A percentile compares a stretch with the other conserved stretches of the same genome.
Conservation (phyloP, 148 eudicot species). For the Arbutus unedo region DNA sequence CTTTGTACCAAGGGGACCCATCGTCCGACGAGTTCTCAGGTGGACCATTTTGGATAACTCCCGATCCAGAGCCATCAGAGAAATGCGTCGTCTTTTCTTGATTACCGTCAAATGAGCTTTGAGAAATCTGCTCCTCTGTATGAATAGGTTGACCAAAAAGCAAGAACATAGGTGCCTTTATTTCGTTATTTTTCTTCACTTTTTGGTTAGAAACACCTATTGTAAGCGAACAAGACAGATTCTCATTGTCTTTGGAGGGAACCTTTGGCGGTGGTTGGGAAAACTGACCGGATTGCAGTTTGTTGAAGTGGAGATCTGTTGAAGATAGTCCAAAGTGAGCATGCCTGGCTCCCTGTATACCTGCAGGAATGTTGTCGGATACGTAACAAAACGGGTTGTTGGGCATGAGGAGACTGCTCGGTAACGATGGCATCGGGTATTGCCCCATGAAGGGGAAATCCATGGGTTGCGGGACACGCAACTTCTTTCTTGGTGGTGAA, state of each 20-base stretch:
- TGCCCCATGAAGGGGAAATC: slow-evolving; percentile 43
- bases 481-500: slow-evolving; percentile 64
- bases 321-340: slow-evolving; percentile 39
- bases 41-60: slow-evolving; percentile 39
- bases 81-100: slow-evolving; percentile 29
- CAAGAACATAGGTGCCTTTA: slow-evolving; percentile 40
- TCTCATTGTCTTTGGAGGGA: slow-evolving; percentile 21
- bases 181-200: slow-evolving; percentile 24
- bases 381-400: slow-evolving; percentile 39
- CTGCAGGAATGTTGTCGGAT: slow-evolving; percentile 41
- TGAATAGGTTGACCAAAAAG: slow-evolving; percentile 85
- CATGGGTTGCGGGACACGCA: slow-evolving; percentile 47
- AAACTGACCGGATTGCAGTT: slow-evolving; percentile 36
- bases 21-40: slow-evolving; percentile 49
- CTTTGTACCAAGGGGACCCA: slow-evolving; percentile 31
- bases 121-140: slow-evolving; percentile 72
- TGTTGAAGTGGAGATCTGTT: slow-evolving; percentile 32
- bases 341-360: slow-evolving; percentile 94
- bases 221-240: slow-evolving; percentile 48
- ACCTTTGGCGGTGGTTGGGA: slow-evolving; percentile 27
- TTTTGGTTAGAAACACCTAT: slow-evolving; percentile 37
- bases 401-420: slow-evolving; percentile 39
- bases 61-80: slow-evolving; percentile 54
- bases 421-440: slow-evolving; percentile 31
- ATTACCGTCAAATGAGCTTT: slow-evolving; percentile 38